Evolutionary conservation across 805 yeast genomes (phyloP).

Genomic region (Yamadazyma phyllophila): DNA sequence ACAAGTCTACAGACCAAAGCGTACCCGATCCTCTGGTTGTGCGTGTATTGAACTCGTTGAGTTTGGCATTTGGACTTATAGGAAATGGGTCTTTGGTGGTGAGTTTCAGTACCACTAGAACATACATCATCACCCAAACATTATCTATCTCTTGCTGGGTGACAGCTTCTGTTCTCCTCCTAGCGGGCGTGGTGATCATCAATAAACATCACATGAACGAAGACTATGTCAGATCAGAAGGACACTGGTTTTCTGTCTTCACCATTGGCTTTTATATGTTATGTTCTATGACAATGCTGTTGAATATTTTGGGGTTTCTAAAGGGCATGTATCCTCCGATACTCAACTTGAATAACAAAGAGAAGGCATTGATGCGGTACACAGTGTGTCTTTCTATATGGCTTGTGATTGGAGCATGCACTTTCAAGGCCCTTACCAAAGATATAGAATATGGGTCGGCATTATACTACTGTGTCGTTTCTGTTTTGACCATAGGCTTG

Average conservation of each 20-base stretch:
- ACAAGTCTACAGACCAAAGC: conserved; percentile 19
- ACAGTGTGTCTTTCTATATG: conserved; percentile 64
- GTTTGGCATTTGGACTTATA: conserved; percentile 60
- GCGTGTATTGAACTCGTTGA: conserved; percentile 56
- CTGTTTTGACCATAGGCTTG: conserved; percentile 75
- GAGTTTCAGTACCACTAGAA: conserved; percentile 60
- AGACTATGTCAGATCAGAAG: conserved; percentile 44
- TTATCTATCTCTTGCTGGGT: conserved; percentile 66
- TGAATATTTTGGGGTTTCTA: conserved; percentile 64
- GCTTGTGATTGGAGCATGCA: conserved; percentile 64
- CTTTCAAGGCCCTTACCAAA: conserved; percentile 38
- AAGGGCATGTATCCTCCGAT: conserved; percentile 62
- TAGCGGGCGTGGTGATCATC: conserved; percentile 46
- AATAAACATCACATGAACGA: conserved; percentile 20
- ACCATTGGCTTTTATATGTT: conserved; percentile 61
- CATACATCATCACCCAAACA: conserved; percentile 59
- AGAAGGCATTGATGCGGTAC: conserved; percentile 71
- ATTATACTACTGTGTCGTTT: conserved; percentile 68
- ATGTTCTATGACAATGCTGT: conserved; percentile 50
- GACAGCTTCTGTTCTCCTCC: conserved; percentile 52
- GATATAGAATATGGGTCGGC: conserved; percentile 57
- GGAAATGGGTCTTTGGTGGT: conserved; percentile 70
- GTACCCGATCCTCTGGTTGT: conserved; percentile 42
- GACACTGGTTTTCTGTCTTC: conserved; percentile 76
- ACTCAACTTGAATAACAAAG: conserved; percentile 64